Base-by-base conservation (phyloP, 2,329 filamentous ascomycete species). In the Penicillium oxalicum region DNA sequence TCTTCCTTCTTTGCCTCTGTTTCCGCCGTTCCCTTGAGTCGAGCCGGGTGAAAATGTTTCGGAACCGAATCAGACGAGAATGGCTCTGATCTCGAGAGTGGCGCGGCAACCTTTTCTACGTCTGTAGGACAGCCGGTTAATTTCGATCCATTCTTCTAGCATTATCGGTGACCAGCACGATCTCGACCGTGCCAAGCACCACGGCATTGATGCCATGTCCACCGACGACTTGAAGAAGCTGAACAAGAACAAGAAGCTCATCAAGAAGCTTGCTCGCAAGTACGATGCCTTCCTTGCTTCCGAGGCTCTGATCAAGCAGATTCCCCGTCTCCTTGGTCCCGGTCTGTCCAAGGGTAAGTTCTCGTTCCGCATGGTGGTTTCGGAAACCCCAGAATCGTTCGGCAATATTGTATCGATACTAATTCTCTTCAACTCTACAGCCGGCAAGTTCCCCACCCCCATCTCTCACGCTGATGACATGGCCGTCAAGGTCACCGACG, bases 231-330 rank as follows among this genome's bases (percentile, higher is more conserved):
- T 98, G 79, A 98, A 98, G 88, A 98, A 98, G 87, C 89, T 98
- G 66, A 98, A 98, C 87, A 98, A 98, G 89, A 98, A 98, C 89
- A 97, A 98, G 88, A 98, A 98, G 87, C 86, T 97, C 71, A 96
- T 98, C 86, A 98, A 98, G 90, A 98, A 98, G 87, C 88, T 98
- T 63, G 93, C 93, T 60, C 90, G 91, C 85, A 98, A 98, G 83
- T 97, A 98, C 86, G 93, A 98, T 77, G 93, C 93, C 67, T 98
- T 98, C 80, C 78, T 98, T 73, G 87, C 93, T 74, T 97, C 91
- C 73, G 93, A 98, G 73, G 80, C 87, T 70, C 80, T 98, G 71
- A 96, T 98, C 86, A 96, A 95, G 87, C 91, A 96, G 83, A 97
- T 98, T 69, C 93, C 93, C 68, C 93, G 93, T 96, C 90, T 98